Base-by-base conservation (phyloP, 495 filamentous ascomycete species). In the Tuber brumale region DNA sequence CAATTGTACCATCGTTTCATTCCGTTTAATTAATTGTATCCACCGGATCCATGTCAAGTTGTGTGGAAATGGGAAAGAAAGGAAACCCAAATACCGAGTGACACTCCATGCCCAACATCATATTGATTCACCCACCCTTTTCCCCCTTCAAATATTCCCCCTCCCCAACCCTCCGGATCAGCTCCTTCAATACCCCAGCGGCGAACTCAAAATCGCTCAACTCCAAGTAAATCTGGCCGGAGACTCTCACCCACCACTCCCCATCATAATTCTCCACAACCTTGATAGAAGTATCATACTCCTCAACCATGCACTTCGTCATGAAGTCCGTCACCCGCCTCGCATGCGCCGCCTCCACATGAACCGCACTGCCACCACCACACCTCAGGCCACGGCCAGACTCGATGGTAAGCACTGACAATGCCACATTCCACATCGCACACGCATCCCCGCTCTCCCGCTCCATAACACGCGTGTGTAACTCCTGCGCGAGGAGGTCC, bases 161-260 rank as follows among this genome's bases (percentile, higher is more conserved):
- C 77, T 82, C 86, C 72, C 84, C 85, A 44, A 91, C 90, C 80
- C 89, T 85, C 71, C 86, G 86, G 81, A 89, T 91, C 43, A 95
- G 75, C 51, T 87, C 86, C 82, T 88, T 88, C 80, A 96, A 81
- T 45, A 87, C 83, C 69, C 85, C 76, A 0, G 85, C 93, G 31
- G 87, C 87, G 89, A 90, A 92, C 82, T 91, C 89, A 80, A 96
- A 96, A 85, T 97, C 94, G 1, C 86, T 86, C 73, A 89, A 81
- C 48, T 93, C 93, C 51, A 97, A 82, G 84, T 93, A 98, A 0
- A 93, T 86, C 87, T 97, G 93, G 19, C 87, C 93, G 82, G 91
- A 93, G 51, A 97, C 79, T 43, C 95, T 85, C 7, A 86, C 87
- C 92, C 92, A 97, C 81, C 88, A 86, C 42, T 84, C 84, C 3